phyloP scores from a whole-genome alignment of 192 early-diverging fungal genomes.

The Entomortierella beljakovae region DNA sequence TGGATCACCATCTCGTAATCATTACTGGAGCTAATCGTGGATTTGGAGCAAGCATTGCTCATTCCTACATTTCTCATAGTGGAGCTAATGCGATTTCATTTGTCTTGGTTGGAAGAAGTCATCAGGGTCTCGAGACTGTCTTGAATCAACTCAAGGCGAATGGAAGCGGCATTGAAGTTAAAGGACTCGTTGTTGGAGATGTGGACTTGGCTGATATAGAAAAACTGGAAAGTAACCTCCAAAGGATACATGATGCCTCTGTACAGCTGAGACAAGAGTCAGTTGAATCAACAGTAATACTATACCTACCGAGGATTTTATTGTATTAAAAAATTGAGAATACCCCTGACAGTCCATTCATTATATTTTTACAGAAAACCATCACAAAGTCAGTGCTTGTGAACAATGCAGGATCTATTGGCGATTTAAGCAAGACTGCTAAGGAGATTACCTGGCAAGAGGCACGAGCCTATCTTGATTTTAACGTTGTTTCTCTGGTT shows the following conservation, averaged over 20 bases:
- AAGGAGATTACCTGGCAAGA: conserved; percentile 62
- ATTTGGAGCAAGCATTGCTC: conserved; percentile 69
- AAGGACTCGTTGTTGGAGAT: conserved; percentile 33
- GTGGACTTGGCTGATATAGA: conserved; percentile 39
- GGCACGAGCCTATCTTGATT: conserved; percentile 58
- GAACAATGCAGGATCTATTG: conserved; percentile 82
- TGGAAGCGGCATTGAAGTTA: conserved; percentile 6
- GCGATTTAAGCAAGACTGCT: conserved; percentile 72
- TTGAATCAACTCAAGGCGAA: conserved; percentile 4
- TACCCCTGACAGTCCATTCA: too few relatives aligned
- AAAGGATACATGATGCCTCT: conserved; percentile 27
- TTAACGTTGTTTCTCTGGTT: conserved; percentile 71
- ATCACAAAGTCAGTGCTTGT: conserved; percentile 64
- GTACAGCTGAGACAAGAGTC: conserved; percentile 18
- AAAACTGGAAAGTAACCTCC: conserved; percentile 22
- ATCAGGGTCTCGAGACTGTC: conserved; percentile 34
- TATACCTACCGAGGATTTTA: neutral
- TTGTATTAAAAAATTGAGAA: too few relatives aligned
- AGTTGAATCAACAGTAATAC: conserved; percentile 20
- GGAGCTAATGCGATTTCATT: conserved; percentile 45
- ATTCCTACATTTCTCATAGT: conserved; percentile 47
- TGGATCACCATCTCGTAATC: conserved; percentile 54
- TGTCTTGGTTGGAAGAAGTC: conserved; percentile 72
- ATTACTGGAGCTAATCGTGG: conserved; percentile 78
- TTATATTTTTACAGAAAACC: conserved; percentile 14